These are phyloP conservation scores for Prunus mume DNA, from an alignment of 306 rosid species.

Conservation along the genomic window DNA sequence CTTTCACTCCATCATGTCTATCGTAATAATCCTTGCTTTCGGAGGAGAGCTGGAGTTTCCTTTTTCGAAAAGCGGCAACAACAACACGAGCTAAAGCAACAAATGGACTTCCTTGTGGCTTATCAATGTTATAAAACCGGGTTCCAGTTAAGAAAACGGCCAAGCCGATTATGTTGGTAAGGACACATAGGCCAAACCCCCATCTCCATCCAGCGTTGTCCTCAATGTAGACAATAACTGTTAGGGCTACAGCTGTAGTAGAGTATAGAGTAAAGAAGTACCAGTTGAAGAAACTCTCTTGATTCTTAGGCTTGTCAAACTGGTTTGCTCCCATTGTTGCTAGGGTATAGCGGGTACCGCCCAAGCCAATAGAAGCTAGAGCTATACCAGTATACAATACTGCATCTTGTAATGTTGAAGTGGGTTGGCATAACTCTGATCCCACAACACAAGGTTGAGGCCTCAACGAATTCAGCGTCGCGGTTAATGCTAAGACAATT, in stretches of 20 bases:
- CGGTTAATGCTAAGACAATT: slow-evolving; percentile 27
- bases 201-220: slow-evolving; percentile 36
- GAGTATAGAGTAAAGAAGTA: slow-evolving; percentile 27
- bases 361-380: slow-evolving; percentile 36
- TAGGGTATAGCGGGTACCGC: slow-evolving; percentile 45
- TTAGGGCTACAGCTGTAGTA: slow-evolving; percentile 5
- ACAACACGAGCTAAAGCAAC: slow-evolving; percentile 30
- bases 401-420: slow-evolving; percentile 21
- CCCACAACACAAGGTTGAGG: slow-evolving; percentile 30
- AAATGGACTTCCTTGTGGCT: slow-evolving; percentile 35
- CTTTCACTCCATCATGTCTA: background rate
- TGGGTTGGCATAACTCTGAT: slow-evolving; percentile 27
- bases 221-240: slow-evolving; percentile 37
- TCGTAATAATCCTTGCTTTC: slow-evolving; percentile 21
- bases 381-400: slow-evolving; percentile 32
- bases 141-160: slow-evolving; percentile 30
- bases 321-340: slow-evolving; percentile 54
- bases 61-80: slow-evolving; percentile 35
- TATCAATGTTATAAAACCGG: slow-evolving; percentile 27
- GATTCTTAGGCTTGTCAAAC: slow-evolving; percentile 32
- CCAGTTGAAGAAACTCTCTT: slow-evolving; percentile 44
- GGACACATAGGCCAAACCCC: slow-evolving; percentile 40
- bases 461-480: slow-evolving; percentile 24
- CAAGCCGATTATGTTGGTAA: slow-evolving; percentile 15
- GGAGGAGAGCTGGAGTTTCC: slow-evolving; percentile 28